Percentiles rank a stretch among this genome's conserved stretches.
Conservation (phyloP, 2,329 filamentous ascomycete genomes). For the Colletotrichum sp. region DNA sequence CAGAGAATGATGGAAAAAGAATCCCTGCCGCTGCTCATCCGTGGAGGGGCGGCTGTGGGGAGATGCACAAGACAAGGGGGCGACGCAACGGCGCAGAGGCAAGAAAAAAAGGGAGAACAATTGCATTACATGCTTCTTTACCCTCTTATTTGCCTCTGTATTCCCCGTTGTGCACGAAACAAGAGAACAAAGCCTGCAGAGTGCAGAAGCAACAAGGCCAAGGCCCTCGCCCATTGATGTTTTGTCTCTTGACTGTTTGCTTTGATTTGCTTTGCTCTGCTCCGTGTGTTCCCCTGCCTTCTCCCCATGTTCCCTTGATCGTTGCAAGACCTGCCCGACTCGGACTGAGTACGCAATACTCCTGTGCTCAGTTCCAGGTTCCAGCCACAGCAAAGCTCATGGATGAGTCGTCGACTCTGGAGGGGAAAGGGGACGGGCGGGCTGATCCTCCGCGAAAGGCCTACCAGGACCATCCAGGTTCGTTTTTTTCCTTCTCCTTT, state of each 20-base stretch:
- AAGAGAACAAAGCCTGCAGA: background rate
- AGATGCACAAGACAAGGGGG: background rate
- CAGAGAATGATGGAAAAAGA: background rate
- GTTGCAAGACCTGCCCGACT: background rate
- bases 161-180: background rate
- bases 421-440: background rate
- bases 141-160: background rate
- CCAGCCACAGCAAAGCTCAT: constrained; percentile 6
- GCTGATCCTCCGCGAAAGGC: constrained; percentile 5
- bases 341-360: background rate
- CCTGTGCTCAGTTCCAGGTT: background rate
- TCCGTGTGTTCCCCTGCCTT: background rate
- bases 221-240: background rate
- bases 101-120: background rate
- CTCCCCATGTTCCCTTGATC: background rate
- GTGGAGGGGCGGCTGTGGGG: constrained; percentile 10
- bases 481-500: background rate
- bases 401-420: background rate
- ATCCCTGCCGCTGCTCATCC: constrained; percentile 16
- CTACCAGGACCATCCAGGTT: background rate
- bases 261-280: background rate
- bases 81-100: background rate
- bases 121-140: background rate
- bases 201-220: background rate
- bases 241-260: background rate